Evolutionary conservation across 768 basidiomycete genomes (phyloP).

Genomic region (Mycena galericulata): DNA sequence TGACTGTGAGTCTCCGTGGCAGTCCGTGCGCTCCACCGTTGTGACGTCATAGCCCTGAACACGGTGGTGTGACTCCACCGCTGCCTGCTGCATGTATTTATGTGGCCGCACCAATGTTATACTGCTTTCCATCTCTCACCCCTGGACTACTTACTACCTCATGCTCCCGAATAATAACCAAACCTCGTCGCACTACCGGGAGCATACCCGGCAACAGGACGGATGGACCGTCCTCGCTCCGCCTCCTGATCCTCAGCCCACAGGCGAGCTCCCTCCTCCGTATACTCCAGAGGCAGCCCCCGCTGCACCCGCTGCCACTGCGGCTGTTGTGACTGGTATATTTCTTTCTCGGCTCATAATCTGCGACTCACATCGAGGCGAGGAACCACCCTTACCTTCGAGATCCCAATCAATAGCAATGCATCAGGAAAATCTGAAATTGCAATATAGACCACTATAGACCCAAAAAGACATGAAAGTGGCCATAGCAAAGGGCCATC

Average conservation of each 20-base stretch:
- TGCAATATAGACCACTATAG: too few relatives aligned
- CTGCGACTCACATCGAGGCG: background rate
- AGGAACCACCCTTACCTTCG: background rate
- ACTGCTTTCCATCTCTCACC: too few relatives aligned
- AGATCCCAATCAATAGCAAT: background rate
- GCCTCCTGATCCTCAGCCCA: conserved; percentile 1
- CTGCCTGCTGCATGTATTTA: too few relatives aligned
- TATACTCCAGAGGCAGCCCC: background rate
- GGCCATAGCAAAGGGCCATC: too few relatives aligned
- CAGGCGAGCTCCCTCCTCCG: background rate
- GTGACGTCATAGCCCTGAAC: too few relatives aligned
- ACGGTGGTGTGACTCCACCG: too few relatives aligned
- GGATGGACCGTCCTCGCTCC: conserved; percentile 13
- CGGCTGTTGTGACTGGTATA: background rate
- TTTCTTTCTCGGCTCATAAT: background rate
- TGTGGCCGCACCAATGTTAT: too few relatives aligned
- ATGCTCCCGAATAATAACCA: too few relatives aligned
- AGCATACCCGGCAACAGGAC: conserved; percentile 10
- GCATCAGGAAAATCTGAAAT: too few relatives aligned
- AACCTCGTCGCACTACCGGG: conserved; percentile 4
- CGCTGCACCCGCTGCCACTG: background rate
- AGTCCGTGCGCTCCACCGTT: background rate
- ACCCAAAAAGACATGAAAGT: too few relatives aligned
- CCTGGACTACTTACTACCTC: too few relatives aligned
- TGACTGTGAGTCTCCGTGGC: background rate